Evolutionary conservation across 352 stramenopile species (phyloP).

Genomic region (Discostella stelligera): DNA sequence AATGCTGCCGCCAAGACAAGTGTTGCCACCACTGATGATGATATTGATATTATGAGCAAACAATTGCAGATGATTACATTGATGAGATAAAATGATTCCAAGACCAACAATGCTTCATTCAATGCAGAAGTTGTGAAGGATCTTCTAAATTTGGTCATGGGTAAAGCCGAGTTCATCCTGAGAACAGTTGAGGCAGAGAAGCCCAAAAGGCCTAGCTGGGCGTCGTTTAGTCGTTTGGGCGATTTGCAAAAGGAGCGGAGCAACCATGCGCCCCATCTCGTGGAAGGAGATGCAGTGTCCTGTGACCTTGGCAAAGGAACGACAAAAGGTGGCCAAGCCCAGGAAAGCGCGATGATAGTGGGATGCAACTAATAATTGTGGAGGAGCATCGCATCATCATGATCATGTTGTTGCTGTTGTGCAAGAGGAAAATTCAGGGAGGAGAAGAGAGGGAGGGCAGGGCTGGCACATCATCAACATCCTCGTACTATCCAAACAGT

Average conservation of each 20-base stretch:
- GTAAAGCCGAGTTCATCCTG: neutral
- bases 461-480: too few species aligned
- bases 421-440: too few species aligned
- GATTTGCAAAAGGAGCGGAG: conserved; percentile 34
- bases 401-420: too few species aligned
- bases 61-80: conserved; percentile 11
- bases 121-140: neutral
- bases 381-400: too few species aligned
- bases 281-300: conserved; percentile 82
- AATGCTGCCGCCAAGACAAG: too few species aligned
- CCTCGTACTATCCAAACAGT: too few species aligned
- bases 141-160: conserved; percentile 1
- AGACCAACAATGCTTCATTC: conserved; percentile 7
- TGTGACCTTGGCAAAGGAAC: conserved; percentile 51
- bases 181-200: conserved; percentile 2
- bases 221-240: conserved; percentile 54
- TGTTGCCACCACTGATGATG: too few species aligned
- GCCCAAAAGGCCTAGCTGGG: conserved; percentile 60
- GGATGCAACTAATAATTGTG: too few species aligned
- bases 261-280: conserved; percentile 58
- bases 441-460: too few species aligned
- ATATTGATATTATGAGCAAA: neutral
- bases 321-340: conserved; percentile 72
- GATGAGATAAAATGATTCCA: conserved; percentile 18
- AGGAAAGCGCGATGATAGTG: neutral